These are phyloP conservation scores for Salix brachista DNA, from an alignment of 345 rosid genomes.

Conservation along the genomic window DNA sequence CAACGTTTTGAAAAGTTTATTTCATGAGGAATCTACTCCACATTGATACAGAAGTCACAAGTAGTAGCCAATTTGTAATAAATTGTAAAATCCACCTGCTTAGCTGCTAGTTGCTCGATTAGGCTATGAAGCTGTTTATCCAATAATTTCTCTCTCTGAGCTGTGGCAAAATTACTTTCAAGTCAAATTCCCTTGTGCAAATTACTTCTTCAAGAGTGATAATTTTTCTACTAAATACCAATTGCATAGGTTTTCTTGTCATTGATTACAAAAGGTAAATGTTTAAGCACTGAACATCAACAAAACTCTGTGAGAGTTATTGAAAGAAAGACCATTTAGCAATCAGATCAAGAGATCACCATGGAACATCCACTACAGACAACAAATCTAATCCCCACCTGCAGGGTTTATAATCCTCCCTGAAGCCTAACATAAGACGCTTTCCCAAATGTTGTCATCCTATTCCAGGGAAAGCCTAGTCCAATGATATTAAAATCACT, in stretches of 20 bases:
- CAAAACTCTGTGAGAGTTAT: not conserved
- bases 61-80: not conserved
- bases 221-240: not conserved
- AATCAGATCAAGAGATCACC: not conserved
- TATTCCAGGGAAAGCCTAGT: not conserved
- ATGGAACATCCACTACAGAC: not conserved
- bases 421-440: not conserved
- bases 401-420: not conserved
- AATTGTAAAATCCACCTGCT: constrained; percentile 55
- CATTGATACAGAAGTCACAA: not conserved
- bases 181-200: constrained; percentile 4
- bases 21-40: not conserved
- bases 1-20: not conserved
- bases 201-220: not conserved
- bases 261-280: not conserved
- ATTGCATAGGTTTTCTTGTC: not conserved
- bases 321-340: not conserved
- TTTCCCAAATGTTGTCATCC: not conserved
- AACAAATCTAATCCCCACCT: not conserved
- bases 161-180: constrained; percentile 29
- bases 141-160: constrained; percentile 85
- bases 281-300: not conserved
- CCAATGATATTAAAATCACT: not conserved
- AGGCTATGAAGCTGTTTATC: constrained; percentile 87
- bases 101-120: constrained; percentile 83